These are phyloP conservation scores for Umbellularia californica DNA, from an alignment of 164 flowering plant species.

Conservation along the genomic window DNA sequence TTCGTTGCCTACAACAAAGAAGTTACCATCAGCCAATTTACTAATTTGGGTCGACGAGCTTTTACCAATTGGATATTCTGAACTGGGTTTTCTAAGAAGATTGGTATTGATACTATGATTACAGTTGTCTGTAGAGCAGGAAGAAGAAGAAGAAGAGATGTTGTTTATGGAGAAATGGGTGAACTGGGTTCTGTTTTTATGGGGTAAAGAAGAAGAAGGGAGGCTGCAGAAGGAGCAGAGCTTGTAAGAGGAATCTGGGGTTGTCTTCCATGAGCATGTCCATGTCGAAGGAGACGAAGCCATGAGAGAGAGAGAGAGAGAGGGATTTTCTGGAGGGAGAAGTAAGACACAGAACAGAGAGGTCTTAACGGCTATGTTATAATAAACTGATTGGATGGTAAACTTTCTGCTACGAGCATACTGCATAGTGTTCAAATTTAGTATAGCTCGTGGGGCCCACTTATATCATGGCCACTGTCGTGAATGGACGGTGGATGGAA, in stretches of 20 bases:
- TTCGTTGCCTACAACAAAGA: background rate
- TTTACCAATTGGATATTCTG: background rate
- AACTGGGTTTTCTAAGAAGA: background rate
- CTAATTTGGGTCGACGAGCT: constrained; percentile 2
- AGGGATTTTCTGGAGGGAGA: background rate
- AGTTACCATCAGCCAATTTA: constrained; percentile 1
- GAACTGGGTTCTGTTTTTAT: constrained; percentile 17
- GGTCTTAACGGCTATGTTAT: too few species aligned
- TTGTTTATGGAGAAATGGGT: constrained; percentile 14
- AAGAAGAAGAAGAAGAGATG: background rate
- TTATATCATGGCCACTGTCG: rapidly evolving
- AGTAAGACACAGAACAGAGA: background rate
- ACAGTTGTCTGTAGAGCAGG: background rate
- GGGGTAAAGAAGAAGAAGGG: constrained; percentile 8
- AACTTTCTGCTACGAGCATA: too few species aligned
- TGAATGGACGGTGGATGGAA: too few species aligned
- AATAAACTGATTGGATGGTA: too few species aligned
- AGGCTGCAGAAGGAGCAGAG: background rate
- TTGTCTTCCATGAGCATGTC: constrained; percentile 29
- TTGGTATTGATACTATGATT: background rate
- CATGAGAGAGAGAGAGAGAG: background rate
- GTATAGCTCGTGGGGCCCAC: too few species aligned
- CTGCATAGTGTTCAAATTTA: too few species aligned
- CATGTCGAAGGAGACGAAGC: constrained; percentile 28
- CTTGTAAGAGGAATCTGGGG: background rate